Conservation (phyloP, 768 basidiomycete genomes). For the Calocybe cyanea region DNA sequence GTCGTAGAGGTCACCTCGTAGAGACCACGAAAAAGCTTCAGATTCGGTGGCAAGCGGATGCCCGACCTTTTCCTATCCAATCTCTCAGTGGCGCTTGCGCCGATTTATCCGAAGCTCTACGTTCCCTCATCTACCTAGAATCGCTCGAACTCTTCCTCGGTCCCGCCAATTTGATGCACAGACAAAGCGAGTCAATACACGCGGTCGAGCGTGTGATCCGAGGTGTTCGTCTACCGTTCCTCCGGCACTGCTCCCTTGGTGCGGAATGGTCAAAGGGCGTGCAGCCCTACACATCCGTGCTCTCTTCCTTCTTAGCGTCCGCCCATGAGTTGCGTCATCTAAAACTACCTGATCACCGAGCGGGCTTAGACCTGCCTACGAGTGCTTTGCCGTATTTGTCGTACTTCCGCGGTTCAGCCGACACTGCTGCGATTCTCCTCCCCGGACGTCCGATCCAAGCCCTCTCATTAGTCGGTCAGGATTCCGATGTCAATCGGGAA, state of each 20-base stretch:
- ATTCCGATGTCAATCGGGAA: slow-evolving; percentile 49
- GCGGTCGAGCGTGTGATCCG: slow-evolving; percentile 44
- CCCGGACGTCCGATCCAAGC: slow-evolving; percentile 58
- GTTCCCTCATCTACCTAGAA: slow-evolving; percentile 38
- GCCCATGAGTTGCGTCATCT: slow-evolving; percentile 41
- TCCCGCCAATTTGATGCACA: slow-evolving; percentile 33
- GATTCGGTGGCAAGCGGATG: slow-evolving; percentile 51
- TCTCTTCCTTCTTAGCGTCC: slow-evolving; percentile 39
- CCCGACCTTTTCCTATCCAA: slow-evolving; percentile 22
- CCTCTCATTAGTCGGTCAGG: slow-evolving; percentile 54
- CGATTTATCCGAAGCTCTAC: slow-evolving; percentile 34
- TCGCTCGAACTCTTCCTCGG: slow-evolving; percentile 53
- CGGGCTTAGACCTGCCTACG: slow-evolving; percentile 37
- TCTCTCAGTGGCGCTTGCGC: slow-evolving; percentile 36
- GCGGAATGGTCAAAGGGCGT: slow-evolving; percentile 41
- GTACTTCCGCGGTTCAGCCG: slow-evolving; percentile 57
- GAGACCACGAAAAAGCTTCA: slow-evolving; percentile 43
- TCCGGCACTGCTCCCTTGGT: slow-evolving; percentile 38
- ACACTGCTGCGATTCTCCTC: slow-evolving; percentile 54
- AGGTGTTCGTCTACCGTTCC: slow-evolving; percentile 35
- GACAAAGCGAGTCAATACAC: slow-evolving; percentile 25
- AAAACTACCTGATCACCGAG: slow-evolving; percentile 41
- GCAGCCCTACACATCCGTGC: slow-evolving; percentile 36
- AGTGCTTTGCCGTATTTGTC: slow-evolving; percentile 43
- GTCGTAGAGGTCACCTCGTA: slow-evolving; percentile 40